Evolutionary conservation across 257 asterid genomes (phyloP).

Genomic region (Solanum chaucha): DNA sequence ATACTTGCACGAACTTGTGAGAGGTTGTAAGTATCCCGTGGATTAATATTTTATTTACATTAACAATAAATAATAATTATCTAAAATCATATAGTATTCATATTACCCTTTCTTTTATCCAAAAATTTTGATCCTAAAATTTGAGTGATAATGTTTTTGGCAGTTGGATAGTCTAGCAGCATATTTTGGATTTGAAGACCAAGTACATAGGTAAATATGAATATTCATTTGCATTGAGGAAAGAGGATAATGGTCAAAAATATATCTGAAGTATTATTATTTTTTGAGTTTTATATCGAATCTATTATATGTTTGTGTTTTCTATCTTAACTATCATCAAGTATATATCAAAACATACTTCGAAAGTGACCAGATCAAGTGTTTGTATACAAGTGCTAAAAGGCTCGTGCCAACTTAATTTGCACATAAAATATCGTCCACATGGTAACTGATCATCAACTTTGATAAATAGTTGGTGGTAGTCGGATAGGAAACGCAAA

Average conservation of each 20-base stretch:
- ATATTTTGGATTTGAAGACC: not conserved
- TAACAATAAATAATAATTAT: not conserved
- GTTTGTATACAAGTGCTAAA: not conserved
- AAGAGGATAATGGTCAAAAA: not conserved
- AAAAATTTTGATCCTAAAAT: not conserved
- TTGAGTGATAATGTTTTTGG: not conserved
- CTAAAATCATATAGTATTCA: not conserved
- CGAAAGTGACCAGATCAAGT: not conserved
- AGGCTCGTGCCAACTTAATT: not conserved
- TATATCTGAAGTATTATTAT: too few species aligned
- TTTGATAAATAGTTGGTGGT: not conserved
- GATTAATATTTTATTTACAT: not conserved
- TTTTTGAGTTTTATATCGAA: too few species aligned
- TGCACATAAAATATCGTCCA: not conserved
- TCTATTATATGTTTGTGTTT: not conserved
- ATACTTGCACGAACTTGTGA: not conserved
- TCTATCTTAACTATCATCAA: too few species aligned
- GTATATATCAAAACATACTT: not conserved
- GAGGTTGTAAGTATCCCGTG: not conserved
- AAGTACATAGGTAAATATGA: not conserved
- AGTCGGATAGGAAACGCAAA: not conserved
- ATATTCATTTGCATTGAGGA: not conserved
- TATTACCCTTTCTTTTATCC: not conserved
- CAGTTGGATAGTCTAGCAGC: not conserved
- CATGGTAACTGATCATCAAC: not conserved